Evolutionary conservation across 371 early-diverging fungal species (phyloP), one percentile per base, ranked within the genome.

Genomic region (Chytridium lagenaria): DNA sequence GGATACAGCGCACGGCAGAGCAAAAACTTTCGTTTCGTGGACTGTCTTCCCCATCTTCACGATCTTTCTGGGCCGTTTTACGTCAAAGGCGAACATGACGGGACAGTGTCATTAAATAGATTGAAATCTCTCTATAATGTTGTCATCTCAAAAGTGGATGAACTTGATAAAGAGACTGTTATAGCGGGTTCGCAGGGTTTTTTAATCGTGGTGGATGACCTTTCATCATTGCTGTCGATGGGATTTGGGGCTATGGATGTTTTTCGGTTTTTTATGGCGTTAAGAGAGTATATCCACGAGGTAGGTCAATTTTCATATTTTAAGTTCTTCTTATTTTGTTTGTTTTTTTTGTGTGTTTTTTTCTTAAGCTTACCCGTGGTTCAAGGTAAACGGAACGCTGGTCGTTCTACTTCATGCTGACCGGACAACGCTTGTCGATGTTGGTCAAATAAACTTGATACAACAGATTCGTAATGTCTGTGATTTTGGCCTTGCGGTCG

Each of bases 171-270:
- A 26, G 30, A 55, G 57, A 30, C 7, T 55, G 26, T 7, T 30
- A 7, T 23, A 7, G 10, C 22, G 30, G 26, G 26, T 5, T 23
- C 57, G 57, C 44, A 19, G 7, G 44, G 44, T 7, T 55, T 19
- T 55, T 55, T 87, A 10, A 63, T 92, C 50, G 84, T 92, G 37
- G 59, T 92, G 44, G 92, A 92, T 67, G 92, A 92, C 76, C 77
- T 89, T 1, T 86, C 86, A 26, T 85, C 85, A 0, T 75, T 92
- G 23, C 61, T 87, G 33, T 85, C 84, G 74, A 82, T 83, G 34
- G 91, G 91, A 22, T 86, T 84, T 73, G 78, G 77, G 0, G 59
- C 83, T 23, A 67, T 70, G 12, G 80, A 87, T 26, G 81, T 88
- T 1, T 26, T 81, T 38, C 77, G 75, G 15, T 85, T 90, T 38